Percentiles rank a stretch among this genome's conserved stretches.
These are phyloP conservation scores for Amphibolis antarctica DNA, from an alignment of 106 monocot genomes.

Conservation along the genomic window DNA sequence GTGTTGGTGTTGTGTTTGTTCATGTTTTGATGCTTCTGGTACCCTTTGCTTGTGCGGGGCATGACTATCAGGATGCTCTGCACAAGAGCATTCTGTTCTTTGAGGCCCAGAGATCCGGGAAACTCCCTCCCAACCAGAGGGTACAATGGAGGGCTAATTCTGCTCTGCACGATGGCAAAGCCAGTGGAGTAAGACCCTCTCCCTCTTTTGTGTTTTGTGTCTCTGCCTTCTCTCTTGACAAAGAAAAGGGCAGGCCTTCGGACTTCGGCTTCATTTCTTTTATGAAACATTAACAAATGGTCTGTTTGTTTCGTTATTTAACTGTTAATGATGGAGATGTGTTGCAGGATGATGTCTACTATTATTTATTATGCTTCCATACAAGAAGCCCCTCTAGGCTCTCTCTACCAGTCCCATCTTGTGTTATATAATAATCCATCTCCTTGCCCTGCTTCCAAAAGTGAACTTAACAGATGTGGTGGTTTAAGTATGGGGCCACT, in stretches of 20 bases:
- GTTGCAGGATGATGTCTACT: not conserved
- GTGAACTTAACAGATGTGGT: not conserved
- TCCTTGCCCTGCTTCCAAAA: not conserved
- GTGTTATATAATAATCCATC: not conserved
- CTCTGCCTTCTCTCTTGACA: not conserved
- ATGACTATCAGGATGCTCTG: constrained; percentile 73
- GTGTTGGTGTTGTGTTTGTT: not conserved
- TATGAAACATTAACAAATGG: not conserved
- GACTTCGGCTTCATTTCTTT: not conserved
- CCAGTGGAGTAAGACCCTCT: constrained; percentile 45
- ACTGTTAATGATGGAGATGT: constrained; percentile 4
- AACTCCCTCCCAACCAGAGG: constrained; percentile 59
- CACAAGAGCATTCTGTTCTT: constrained; percentile 29
- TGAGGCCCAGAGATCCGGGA: constrained; percentile 93
- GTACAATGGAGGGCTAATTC: constrained; percentile 73
- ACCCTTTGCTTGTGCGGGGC: constrained; percentile 26
- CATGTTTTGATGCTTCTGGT: constrained; percentile 3
- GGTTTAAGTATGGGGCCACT: not conserved
- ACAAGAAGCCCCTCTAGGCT: not conserved
- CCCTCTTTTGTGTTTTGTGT: not conserved
- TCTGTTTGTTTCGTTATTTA: not conserved
- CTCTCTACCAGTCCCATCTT: not conserved
- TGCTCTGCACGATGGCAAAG: constrained; percentile 65
- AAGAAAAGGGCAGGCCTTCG: no score
- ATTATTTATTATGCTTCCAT: not conserved